Base-by-base conservation (phyloP, 305 asterid species). In the Fraxinus sp. region DNA sequence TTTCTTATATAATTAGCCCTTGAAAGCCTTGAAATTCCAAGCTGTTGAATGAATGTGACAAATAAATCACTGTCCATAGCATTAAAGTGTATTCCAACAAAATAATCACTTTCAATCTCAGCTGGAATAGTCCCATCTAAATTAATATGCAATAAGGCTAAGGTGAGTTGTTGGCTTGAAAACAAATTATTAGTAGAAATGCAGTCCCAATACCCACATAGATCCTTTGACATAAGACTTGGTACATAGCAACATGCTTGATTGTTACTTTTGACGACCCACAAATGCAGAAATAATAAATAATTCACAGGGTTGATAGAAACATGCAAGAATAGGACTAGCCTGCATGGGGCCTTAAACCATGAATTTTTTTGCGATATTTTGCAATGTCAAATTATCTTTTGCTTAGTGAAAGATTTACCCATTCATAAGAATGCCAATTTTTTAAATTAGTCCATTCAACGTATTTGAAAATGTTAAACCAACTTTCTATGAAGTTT, bases 81-180 rank as follows among this genome's bases (percentile, higher is more conserved):
- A 86, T 86, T 79, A 9, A 72, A 83, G 74, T 80, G 86, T 70
- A 36, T 46, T 46, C 83, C 62, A 77, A 68, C 86, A 74, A 83
- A 80, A 64, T 79, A 10, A 84, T 87, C 89, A 80, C 89, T 88
- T 82, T 90, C 95, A 90, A 73, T 85, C 87, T 28, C 43, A 77
- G 91, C 93, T 90, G 95, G 91, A 87, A 77, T 46, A 84, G 86
- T 85, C 90, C 90, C 88, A 83, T 83, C 80, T 32, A 70, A 70
- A 70, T 70, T 70, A 79, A 81, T 4, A 77, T 35, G 70, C 28
- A 32, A 37, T 28, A 62, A 35, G 43, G 64, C 41, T 46, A 46
- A 68, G 62, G 83, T 83, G 87, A 70, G 37, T 70, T 70, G 75
- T 20, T 30, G 37, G 75, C 75, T 70, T 70, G 82, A 52, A 16